phyloP scores from a whole-genome alignment of 495 filamentous ascomycete genomes.

The Daldinia concentrica region DNA sequence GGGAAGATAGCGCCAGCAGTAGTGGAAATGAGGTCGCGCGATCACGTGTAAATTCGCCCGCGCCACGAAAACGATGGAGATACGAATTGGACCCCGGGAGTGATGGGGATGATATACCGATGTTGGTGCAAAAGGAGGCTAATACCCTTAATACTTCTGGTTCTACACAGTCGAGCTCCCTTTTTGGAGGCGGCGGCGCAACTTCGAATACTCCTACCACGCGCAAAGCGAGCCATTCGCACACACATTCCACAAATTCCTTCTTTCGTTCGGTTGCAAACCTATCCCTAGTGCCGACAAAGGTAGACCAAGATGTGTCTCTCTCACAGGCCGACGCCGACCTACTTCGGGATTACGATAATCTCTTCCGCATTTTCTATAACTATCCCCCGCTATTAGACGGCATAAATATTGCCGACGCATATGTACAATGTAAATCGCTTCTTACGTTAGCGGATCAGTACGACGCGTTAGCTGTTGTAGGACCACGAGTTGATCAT shows the following conservation, averaged over 20 bases:
- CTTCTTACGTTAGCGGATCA: constrained; percentile 85
- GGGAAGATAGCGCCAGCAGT: constrained; percentile 60
- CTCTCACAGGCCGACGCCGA: constrained; percentile 66
- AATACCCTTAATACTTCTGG: constrained; percentile 27
- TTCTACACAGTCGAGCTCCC: constrained; percentile 45
- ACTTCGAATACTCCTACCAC: constrained; percentile 35
- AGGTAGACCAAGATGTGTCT: constrained; percentile 49
- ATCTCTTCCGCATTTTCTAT: constrained; percentile 92
- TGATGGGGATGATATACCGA: constrained; percentile 80
- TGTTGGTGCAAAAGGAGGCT: constrained; percentile 80
- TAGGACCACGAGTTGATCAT: constrained; percentile 90
- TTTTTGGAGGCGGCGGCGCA: constrained; percentile 53
- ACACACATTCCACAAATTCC: constrained; percentile 65
- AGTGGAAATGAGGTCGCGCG: constrained; percentile 36
- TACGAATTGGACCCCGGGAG: constrained; percentile 86
- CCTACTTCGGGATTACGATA: constrained; percentile 87
- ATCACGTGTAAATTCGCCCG: constrained; percentile 37
- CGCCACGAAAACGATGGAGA: constrained; percentile 74
- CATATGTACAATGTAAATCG: constrained; percentile 90
- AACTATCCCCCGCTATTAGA: constrained; percentile 85
- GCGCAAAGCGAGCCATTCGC: constrained; percentile 59
- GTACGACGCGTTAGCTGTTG: constrained; percentile 88
- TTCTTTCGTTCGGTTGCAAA: constrained; percentile 92
- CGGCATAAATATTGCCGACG: constrained; percentile 83
- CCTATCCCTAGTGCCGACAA: constrained; percentile 62